Base-by-base conservation (phyloP, 139 green algal genomes). In the Zygnema circumcarinatum region DNA sequence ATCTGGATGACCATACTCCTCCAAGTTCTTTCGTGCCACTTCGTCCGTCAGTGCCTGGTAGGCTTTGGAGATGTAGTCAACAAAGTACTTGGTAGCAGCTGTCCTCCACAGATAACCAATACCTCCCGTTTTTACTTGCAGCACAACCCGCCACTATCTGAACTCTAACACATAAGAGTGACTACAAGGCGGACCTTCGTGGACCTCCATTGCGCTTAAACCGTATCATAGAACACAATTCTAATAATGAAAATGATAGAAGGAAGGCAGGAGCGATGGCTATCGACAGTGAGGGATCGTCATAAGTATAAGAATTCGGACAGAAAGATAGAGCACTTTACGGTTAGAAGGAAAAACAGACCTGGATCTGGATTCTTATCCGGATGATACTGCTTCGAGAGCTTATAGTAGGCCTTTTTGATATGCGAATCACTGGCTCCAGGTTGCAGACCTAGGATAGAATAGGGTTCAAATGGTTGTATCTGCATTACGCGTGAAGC, bases 1-100 rank as follows among this genome's bases (percentile, higher is more conserved):
- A 56, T 94, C 92, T 2, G 91, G 91, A 67, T 94, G 91, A 21
- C 92, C 92, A 67, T 94, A 93, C 67, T 93, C 84, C 72, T 94
- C 89, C 31, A 83, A 89, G 76, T 94, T 94, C 75, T 91, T 75
- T 16, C 83, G 41, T 38, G 91, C 74, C 47, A 32, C 67, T 40
- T 92, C 79, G 42, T 94, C 92, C 2, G 92, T 94, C 0, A 94
- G 76, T 41, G 92, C 92, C 83, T 93, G 89, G 90, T 93, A 93
- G 31, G 90, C 90, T 81, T 93, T 93, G 54, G 79, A 76, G 41
- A 93, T 92, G 21, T 86, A 81, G n/a, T 92, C 90, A 54, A 76
- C 74, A n/a, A 93, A 93, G 86, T 88, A 93, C 52, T 93, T 86
- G 29, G 76, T 53, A 3, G 90, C 90, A 41, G 38, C 79, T 92